Evolutionary conservation across 768 basidiomycete genomes (phyloP).

Genomic region (Boletus pseudo-olivaceus): DNA sequence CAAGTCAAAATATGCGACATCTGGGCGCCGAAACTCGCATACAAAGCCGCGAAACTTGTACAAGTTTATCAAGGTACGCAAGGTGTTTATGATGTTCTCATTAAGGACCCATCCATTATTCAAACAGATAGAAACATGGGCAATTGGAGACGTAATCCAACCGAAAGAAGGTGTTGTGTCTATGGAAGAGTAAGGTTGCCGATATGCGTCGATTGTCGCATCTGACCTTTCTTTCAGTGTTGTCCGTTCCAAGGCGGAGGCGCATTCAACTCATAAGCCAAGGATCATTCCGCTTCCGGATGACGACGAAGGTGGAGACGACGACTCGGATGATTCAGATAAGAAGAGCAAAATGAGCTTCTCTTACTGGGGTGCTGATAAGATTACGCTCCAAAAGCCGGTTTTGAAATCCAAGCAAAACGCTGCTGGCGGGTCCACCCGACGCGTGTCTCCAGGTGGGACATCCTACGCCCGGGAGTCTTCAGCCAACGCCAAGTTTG

Average conservation of each 20-base stretch:
- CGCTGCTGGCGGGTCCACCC: slow-evolving; percentile 33
- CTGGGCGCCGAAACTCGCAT: slow-evolving; percentile 70
- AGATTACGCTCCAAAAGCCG: slow-evolving; percentile 82
- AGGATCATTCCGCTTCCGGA: slow-evolving; percentile 66
- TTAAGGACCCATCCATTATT: slow-evolving; percentile 4
- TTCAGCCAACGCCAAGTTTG: slow-evolving; percentile 92
- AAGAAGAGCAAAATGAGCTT: slow-evolving; percentile 93
- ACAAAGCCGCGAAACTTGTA: slow-evolving; percentile 89
- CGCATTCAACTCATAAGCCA: slow-evolving; percentile 55
- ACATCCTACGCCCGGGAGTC: slow-evolving; percentile 73
- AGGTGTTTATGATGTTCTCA: neutral
- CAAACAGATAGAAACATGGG: slow-evolving; percentile 83
- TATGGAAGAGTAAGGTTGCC: slow-evolving; percentile 79
- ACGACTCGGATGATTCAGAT: slow-evolving; percentile 84
- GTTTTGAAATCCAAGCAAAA: slow-evolving; percentile 46
- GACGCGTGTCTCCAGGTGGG: slow-evolving; percentile 41
- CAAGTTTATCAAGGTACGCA: slow-evolving; percentile 80
- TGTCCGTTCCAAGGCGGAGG: slow-evolving; percentile 64
- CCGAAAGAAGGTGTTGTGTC: slow-evolving; percentile 78
- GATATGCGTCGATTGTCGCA: neutral
- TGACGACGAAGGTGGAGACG: slow-evolving; percentile 56
- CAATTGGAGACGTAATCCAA: slow-evolving; percentile 70
- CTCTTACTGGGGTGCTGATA: slow-evolving; percentile 91
- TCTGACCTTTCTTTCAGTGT: slow-evolving; percentile 43
- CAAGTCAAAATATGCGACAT: slow-evolving; percentile 80